A percentile compares a stretch with the other conserved stretches of the same genome.
Evolutionary conservation across 179 eudicot genomes (phyloP).

Genomic region (Beta corolliflora): DNA sequence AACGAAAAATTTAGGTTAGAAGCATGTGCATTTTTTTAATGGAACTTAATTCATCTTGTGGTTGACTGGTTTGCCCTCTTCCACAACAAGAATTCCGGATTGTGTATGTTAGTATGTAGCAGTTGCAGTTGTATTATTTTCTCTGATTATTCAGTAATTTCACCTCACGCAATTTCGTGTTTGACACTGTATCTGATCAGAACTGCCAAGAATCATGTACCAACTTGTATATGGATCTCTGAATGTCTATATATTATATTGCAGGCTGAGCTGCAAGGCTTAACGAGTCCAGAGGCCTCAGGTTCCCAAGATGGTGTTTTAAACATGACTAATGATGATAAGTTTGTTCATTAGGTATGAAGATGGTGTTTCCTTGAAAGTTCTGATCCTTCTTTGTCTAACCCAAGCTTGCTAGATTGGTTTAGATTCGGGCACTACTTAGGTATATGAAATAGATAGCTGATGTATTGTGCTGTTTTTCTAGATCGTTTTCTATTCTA

Average conservation of each 20-base stretch:
- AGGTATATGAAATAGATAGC: background rate
- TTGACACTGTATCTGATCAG: background rate
- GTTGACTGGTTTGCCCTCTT: background rate
- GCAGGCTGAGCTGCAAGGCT: constrained; percentile 75
- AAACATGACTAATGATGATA: constrained; percentile 44
- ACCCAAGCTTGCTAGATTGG: background rate
- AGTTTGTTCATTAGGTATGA: too few relatives aligned
- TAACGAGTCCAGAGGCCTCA: constrained; percentile 38
- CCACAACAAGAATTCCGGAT: background rate
- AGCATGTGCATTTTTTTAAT: background rate
- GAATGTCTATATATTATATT: constrained; percentile 14
- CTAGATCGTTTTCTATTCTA: background rate
- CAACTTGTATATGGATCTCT: background rate
- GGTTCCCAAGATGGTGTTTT: constrained; percentile 31
- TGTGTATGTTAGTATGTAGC: background rate
- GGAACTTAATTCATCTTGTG: background rate
- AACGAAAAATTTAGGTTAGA: background rate
- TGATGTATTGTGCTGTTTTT: background rate
- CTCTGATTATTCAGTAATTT: background rate
- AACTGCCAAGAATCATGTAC: background rate
- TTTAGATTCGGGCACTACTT: background rate
- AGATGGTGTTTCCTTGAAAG: constrained; percentile 28
- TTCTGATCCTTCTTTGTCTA: background rate
- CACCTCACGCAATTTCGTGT: background rate
- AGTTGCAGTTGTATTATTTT: background rate